phyloP scores from a whole-genome alignment of 1,139 yeast genomes.

The Kluyveromyces sp. region DNA sequence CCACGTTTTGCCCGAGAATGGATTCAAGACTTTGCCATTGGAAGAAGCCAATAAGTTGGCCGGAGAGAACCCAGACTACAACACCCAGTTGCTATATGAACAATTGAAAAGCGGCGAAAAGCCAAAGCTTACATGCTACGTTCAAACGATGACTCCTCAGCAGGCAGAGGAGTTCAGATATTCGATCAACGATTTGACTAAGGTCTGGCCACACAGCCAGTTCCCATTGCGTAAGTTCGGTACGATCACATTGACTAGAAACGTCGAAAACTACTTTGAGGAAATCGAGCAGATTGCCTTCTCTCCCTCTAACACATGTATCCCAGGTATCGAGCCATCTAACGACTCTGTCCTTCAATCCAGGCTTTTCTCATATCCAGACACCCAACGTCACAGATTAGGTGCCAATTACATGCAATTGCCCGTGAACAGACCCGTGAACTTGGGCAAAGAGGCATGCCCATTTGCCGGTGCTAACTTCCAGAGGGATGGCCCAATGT shows the following conservation, averaged over 20 bases:
- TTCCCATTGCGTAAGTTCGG: conserved; percentile 53
- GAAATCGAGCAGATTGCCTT: conserved; percentile 54
- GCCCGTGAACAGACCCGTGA: conserved; percentile 48
- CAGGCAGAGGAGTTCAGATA: conserved; percentile 54
- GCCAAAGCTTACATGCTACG: conserved; percentile 61
- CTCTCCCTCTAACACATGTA: conserved; percentile 68
- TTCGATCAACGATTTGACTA: conserved; percentile 63
- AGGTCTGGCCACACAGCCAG: conserved; percentile 50
- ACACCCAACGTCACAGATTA: conserved; percentile 61
- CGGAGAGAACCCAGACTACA: conserved; percentile 58
- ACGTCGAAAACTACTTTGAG: conserved; percentile 48
- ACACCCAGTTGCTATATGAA: conserved; percentile 50
- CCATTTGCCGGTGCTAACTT: conserved; percentile 35
- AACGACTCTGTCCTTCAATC: conserved; percentile 86
- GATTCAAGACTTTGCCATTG: conserved; percentile 48
- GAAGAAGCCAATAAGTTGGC: conserved; percentile 52
- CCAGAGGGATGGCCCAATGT: conserved; percentile 38
- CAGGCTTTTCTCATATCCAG: conserved; percentile 78
- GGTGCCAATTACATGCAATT: conserved; percentile 52
- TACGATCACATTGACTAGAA: conserved; percentile 44
- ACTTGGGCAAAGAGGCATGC: conserved; percentile 17
- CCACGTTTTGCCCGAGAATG: conserved; percentile 57
- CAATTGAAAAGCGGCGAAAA: conserved; percentile 51
- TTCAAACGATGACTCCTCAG: conserved; percentile 67
- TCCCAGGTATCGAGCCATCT: conserved; percentile 77